These are phyloP conservation scores for Prunus armeniaca DNA, from an alignment of 306 rosid species.

Conservation along the genomic window DNA sequence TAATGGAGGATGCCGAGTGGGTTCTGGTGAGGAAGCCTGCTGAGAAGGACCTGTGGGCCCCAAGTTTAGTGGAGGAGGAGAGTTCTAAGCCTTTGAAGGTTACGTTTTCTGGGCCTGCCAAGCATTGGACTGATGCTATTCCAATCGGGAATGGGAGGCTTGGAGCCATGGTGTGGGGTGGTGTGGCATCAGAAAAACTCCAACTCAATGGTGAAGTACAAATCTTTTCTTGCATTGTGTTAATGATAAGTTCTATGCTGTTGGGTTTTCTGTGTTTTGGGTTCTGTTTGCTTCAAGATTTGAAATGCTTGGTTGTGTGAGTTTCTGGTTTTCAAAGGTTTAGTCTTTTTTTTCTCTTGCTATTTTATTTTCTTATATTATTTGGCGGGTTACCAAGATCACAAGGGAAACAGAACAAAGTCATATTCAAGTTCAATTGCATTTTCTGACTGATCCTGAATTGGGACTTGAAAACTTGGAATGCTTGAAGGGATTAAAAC, in stretches of 20 bases:
- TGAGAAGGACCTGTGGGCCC: slow-evolving; percentile 57
- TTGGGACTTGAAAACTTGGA: neutral
- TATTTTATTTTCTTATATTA: too few species aligned
- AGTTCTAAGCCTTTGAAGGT: slow-evolving; percentile 60
- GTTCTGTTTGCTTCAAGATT: neutral
- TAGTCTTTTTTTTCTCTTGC: neutral
- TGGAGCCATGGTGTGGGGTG: slow-evolving; percentile 97
- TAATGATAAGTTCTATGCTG: neutral
- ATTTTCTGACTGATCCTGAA: neutral
- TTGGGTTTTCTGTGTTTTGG: neutral
- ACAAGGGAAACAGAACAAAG: too few species aligned
- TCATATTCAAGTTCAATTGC: neutral
- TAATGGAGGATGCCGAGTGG: slow-evolving; percentile 52
- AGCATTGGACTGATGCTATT: slow-evolving; percentile 80
- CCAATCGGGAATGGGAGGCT: slow-evolving; percentile 95
- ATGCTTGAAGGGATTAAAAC: neutral
- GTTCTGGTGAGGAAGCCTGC: slow-evolving; percentile 39
- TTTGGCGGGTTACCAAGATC: neutral
- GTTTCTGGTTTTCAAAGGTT: neutral
- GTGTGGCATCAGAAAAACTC: slow-evolving; percentile 60
- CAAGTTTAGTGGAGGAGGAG: slow-evolving; percentile 33
- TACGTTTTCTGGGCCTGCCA: slow-evolving; percentile 58
- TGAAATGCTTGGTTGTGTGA: neutral
- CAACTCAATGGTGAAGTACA: slow-evolving; percentile 74
- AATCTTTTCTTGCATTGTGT: neutral